These are phyloP conservation scores for Gonapodya sp. DNA, from an alignment of 192 early-diverging fungal species.

Conservation along the genomic window DNA sequence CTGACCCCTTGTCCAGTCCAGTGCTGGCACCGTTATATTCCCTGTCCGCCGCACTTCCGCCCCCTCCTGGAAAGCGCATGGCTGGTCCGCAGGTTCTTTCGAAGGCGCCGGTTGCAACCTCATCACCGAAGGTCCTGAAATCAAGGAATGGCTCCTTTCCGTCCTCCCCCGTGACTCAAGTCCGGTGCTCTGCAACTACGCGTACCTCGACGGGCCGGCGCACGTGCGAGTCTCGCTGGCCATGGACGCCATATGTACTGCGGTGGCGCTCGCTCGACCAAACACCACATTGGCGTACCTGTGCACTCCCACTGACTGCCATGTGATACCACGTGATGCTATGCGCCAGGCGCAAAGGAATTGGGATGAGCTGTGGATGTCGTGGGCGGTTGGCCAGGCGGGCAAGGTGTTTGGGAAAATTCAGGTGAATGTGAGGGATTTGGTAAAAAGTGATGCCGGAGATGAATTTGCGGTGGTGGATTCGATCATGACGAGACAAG, in stretches of 20 bases:
- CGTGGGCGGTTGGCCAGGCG: not conserved
- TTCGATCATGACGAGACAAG: constrained; percentile 11
- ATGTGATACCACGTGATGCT: constrained; percentile 16
- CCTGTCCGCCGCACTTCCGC: not conserved
- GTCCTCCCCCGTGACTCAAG: constrained; percentile 6
- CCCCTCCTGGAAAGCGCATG: not conserved
- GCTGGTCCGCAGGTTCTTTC: not conserved
- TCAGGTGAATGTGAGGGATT: not conserved
- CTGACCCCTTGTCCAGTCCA: no score
- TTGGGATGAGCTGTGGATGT: constrained; percentile 8
- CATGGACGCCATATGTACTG: constrained; percentile 13
- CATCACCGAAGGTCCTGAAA: constrained; percentile 16
- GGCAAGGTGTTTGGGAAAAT: not conserved
- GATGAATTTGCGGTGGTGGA: constrained; percentile 12
- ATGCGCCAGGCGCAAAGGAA: constrained; percentile 3
- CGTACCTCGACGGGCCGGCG: constrained; percentile 15
- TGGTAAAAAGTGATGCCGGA: not conserved
- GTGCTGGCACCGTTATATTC: constrained; percentile 3
- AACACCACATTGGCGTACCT: constrained; percentile 11
- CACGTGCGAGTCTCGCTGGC: constrained; percentile 17
- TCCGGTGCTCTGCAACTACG: constrained; percentile 13
- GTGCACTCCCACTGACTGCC: constrained; percentile 18
- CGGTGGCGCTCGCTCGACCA: not conserved
- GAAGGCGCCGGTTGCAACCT: constrained; percentile 7
- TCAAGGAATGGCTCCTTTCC: constrained; percentile 15